Evolutionary conservation across 2,329 filamentous ascomycete species (phyloP), one percentile per base, ranked within the genome.

Genomic region (Fusarium abutilonis): DNA sequence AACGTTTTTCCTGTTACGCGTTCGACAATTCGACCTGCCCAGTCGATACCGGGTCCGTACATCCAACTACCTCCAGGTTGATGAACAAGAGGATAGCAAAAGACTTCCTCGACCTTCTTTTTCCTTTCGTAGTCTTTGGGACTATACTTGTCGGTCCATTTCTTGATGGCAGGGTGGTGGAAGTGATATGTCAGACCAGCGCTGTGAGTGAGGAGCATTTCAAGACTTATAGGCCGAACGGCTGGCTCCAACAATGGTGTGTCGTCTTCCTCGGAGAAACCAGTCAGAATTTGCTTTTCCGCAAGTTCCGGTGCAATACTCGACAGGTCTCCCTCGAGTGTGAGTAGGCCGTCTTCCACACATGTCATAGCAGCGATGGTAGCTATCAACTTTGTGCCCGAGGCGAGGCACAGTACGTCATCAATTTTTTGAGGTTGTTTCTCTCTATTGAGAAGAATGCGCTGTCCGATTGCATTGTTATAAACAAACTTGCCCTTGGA

Each of bases 321-420:
- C 0, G 76, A 74, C 0, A 86, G 64, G 49, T 85, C 79, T 3
- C 77, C 78, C 9, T 79, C 76, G 0, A 86, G 73, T 2, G 68
- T 68, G 1, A 86, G 65, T 0, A 80, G 69, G 0, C 82, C 82
- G 7, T 80, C 76, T 32, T 87, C 83, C 2, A 86, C 82, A 41
- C 81, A 79, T 54, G 85, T 82, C n/a, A 87, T 66, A 1, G 78
- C 78, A 3, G 83, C 80, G 47, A 87, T 78, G 2, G 79, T 78
- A 3, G 83, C 79, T 49, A 85, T 59, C 3, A 87, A 70, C 56
- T 81, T 81, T 23, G 73, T 77, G 3, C 71, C 74, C 4, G 75
- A 79, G 3, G 75, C 76, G 0, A 79, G 57, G 42, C 58, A 77
- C 8, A 78, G 45, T 4, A 78, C 68, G 34, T 76, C 72, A 52